Evolutionary conservation across 164 flowering plant species (phyloP).

Genomic region (Dillenia turbinata): DNA sequence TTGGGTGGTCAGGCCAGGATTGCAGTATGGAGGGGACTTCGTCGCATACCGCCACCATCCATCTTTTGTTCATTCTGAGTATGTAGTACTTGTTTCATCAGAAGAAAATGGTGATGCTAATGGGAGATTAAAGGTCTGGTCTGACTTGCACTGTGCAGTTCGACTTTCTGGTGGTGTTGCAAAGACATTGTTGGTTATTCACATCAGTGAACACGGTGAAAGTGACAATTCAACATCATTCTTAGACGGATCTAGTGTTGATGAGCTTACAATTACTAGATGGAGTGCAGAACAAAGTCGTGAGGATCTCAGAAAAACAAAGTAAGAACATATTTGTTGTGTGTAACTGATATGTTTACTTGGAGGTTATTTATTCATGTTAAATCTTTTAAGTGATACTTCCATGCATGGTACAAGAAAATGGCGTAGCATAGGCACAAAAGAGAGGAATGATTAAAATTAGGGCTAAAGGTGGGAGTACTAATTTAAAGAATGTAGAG

Average conservation of each 20-base stretch:
- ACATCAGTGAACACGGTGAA: constrained; percentile 25
- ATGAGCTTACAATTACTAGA: constrained; percentile 52
- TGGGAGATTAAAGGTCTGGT: constrained; percentile 56
- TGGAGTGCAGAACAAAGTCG: constrained; percentile 72
- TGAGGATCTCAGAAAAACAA: constrained; percentile 27
- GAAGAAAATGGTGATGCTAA: constrained; percentile 28
- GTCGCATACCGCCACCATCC: constrained; percentile 81
- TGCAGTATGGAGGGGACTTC: constrained; percentile 74
- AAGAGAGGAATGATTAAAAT: no score
- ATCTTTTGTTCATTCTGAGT: constrained; percentile 71
- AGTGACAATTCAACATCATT: constrained; percentile 24
- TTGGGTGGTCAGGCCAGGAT: constrained; percentile 80
- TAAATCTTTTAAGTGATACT: no score
- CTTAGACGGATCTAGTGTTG: constrained; percentile 41
- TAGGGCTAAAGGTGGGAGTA: no score
- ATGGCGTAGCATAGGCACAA: no score
- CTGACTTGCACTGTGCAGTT: constrained; percentile 57
- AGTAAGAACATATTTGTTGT: no score
- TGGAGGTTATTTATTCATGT: no score
- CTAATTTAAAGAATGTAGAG: no score
- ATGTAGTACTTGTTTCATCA: constrained; percentile 52
- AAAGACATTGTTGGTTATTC: constrained; percentile 62
- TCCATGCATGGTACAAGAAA: no score
- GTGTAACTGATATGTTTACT: no score
- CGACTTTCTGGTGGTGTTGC: constrained; percentile 76